These are phyloP conservation scores for Naumovozyma castellii DNA, from an alignment of 805 yeast genomes.

Conservation along the genomic window DNA sequence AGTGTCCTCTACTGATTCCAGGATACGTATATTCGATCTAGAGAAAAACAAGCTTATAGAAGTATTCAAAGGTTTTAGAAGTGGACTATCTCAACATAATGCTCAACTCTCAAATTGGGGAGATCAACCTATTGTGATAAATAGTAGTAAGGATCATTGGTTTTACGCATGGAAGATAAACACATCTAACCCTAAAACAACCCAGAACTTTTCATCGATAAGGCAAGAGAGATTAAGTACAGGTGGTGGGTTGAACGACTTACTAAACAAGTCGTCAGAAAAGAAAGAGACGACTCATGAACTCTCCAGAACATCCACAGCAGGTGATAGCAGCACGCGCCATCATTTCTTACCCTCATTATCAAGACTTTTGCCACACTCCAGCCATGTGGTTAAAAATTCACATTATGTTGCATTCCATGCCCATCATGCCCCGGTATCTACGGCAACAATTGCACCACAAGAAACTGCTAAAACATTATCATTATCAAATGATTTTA, in stretches of 20 bases:
- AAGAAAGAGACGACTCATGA: background rate
- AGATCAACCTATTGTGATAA: constrained; percentile 39
- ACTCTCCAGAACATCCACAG: background rate
- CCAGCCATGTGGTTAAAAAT: constrained; percentile 26
- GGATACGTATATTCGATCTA: constrained; percentile 55
- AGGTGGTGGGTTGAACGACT: background rate
- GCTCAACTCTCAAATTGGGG: constrained; percentile 33
- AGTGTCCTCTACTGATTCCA: constrained; percentile 75
- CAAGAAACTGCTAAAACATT: constrained; percentile 51
- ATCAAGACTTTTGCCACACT: background rate
- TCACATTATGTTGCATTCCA: constrained; percentile 61
- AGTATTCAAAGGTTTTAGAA: constrained; percentile 64
- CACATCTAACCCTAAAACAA: constrained; percentile 11
- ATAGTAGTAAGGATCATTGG: constrained; percentile 86
- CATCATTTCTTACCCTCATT: background rate
- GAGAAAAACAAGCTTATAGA: constrained; percentile 46
- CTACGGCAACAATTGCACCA: constrained; percentile 74
- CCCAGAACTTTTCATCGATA: constrained; percentile 1
- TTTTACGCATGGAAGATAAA: constrained; percentile 67
- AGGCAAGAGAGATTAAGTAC: background rate
- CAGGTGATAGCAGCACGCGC: too few relatives aligned
- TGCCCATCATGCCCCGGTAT: constrained; percentile 66
- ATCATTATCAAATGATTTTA: constrained; percentile 67
- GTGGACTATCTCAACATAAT: constrained; percentile 59
- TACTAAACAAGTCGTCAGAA: background rate